Percentiles rank a stretch among this genome's conserved stretches.
Evolutionary conservation across 148 eudicot genomes (phyloP).

Genomic region (Diospyros kaki): DNA sequence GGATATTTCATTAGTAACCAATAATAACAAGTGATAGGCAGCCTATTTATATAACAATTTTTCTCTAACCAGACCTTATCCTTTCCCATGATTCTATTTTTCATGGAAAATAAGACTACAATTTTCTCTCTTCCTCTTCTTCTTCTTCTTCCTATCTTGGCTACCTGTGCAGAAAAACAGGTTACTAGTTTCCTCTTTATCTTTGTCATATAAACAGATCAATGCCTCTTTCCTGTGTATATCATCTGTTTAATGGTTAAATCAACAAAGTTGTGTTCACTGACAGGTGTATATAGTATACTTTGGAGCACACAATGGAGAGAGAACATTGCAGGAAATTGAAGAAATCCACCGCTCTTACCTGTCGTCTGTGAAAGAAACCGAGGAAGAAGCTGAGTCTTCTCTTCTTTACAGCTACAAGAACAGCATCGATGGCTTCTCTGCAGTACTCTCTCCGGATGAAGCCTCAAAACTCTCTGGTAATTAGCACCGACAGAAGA

Average conservation of each 20-base stretch:
- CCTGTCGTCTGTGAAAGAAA: conserved; percentile 54
- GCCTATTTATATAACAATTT: too few relatives aligned
- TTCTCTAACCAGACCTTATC: too few relatives aligned
- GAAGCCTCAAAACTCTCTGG: conserved; percentile 66
- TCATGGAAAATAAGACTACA: too few relatives aligned
- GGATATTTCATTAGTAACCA: too few relatives aligned
- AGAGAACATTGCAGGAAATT: conserved; percentile 53
- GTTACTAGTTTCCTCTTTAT: conserved; percentile 1
- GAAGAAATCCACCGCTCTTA: conserved; percentile 67
- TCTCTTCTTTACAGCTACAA: conserved; percentile 84
- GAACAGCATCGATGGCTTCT: conserved; percentile 81
- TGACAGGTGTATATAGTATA: conserved; percentile 75
- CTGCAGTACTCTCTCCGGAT: conserved; percentile 64
- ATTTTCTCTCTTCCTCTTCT: conserved; percentile 16
- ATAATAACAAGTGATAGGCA: too few relatives aligned
- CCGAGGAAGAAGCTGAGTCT: conserved; percentile 65
- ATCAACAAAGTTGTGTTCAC: background rate
- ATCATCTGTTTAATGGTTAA: background rate
- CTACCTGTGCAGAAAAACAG: conserved; percentile 28
- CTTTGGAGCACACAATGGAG: conserved; percentile 67
- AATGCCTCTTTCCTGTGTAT: background rate
- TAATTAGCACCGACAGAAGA: conserved; percentile 7
- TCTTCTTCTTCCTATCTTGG: conserved; percentile 24
- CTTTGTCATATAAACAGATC: background rate
- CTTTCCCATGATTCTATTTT: too few relatives aligned